Percentiles rank a stretch among this genome's conserved stretches.
Evolutionary conservation across 441 rosid species (phyloP).

Genomic region (Syzygium syzygioides): DNA sequence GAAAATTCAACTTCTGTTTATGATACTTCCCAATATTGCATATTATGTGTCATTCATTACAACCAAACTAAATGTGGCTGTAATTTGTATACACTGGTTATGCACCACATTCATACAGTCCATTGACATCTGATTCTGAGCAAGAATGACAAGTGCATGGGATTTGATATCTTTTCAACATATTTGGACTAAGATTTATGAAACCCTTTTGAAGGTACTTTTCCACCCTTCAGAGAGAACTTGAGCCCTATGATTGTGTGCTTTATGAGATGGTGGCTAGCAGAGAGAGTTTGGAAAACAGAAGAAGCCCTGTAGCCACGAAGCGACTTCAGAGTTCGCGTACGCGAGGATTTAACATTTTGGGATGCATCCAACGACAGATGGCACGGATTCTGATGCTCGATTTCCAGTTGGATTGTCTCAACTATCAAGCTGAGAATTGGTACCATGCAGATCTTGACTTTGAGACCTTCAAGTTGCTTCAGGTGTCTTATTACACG

Average conservation of each 20-base stretch:
- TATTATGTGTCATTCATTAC: background rate
- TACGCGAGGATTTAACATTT: slow-evolving; percentile 61
- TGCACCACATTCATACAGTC: background rate
- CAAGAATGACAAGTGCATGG: background rate
- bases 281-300: slow-evolving; percentile 67
- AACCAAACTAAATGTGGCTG: background rate
- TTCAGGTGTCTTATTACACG: slow-evolving; percentile 52
- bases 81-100: background rate
- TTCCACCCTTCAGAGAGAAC: slow-evolving; percentile 70
- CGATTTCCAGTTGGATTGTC: slow-evolving; percentile 87
- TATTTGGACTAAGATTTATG: background rate
- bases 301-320: slow-evolving; percentile 38
- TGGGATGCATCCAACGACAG: slow-evolving; percentile 79
- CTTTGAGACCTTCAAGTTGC: slow-evolving; percentile 74
- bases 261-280: slow-evolving; percentile 94
- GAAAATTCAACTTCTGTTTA: background rate
- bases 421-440: slow-evolving; percentile 67
- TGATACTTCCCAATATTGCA: background rate
- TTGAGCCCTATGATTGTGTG: slow-evolving; percentile 71
- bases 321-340: slow-evolving; percentile 52
- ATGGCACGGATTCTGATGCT: slow-evolving; percentile 72
- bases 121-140: background rate
- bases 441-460: slow-evolving; percentile 99
- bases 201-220: slow-evolving; percentile 51
- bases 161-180: background rate